A percentile compares a stretch with the other conserved stretches of the same genome.
Evolutionary conservation across 495 filamentous ascomycete genomes (phyloP).

Genomic region (Viridothelium virens): DNA sequence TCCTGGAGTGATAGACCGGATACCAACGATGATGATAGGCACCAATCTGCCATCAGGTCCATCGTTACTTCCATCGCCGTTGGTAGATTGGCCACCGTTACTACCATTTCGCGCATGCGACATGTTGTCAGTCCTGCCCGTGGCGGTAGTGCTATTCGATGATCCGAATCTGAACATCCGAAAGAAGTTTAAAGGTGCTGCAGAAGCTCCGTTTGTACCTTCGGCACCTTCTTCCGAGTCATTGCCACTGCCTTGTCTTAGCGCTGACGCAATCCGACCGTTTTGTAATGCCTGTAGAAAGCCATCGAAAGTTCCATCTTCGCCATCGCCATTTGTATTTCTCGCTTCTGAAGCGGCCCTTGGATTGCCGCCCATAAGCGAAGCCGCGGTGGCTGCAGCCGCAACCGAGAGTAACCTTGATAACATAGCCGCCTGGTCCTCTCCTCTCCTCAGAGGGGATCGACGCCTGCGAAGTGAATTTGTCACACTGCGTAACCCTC

Average conservation of each 20-base stretch:
- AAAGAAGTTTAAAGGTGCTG: constrained; percentile 40
- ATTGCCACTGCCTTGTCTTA: constrained; percentile 32
- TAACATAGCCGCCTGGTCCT: constrained; percentile 41
- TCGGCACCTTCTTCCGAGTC: constrained; percentile 27
- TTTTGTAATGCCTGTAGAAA: constrained; percentile 40
- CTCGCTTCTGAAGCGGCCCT: constrained; percentile 35
- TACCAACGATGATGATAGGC: constrained; percentile 64
- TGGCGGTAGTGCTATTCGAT: constrained; percentile 15
- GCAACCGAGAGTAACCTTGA: constrained; percentile 40
- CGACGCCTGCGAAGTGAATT: constrained; percentile 34
- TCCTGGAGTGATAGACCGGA: constrained; percentile 57
- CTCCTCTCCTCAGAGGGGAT: constrained; percentile 32
- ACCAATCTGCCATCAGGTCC: constrained; percentile 54
- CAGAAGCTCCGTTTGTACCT: constrained; percentile 16
- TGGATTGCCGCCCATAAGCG: constrained; percentile 40
- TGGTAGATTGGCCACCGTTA: constrained; percentile 15
- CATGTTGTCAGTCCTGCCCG: background rate
- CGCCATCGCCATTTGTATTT: constrained; percentile 31
- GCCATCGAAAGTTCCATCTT: constrained; percentile 41
- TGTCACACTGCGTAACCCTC: constrained; percentile 33
- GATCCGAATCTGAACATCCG: constrained; percentile 43
- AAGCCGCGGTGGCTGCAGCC: constrained; percentile 41
- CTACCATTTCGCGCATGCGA: constrained; percentile 11
- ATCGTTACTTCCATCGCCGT: constrained; percentile 42
- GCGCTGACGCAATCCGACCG: constrained; percentile 39